Evolutionary conservation across 2,329 filamentous ascomycete genomes (phyloP), one percentile per base, ranked within the genome.

Genomic region (Colletotrichum camelliae): DNA sequence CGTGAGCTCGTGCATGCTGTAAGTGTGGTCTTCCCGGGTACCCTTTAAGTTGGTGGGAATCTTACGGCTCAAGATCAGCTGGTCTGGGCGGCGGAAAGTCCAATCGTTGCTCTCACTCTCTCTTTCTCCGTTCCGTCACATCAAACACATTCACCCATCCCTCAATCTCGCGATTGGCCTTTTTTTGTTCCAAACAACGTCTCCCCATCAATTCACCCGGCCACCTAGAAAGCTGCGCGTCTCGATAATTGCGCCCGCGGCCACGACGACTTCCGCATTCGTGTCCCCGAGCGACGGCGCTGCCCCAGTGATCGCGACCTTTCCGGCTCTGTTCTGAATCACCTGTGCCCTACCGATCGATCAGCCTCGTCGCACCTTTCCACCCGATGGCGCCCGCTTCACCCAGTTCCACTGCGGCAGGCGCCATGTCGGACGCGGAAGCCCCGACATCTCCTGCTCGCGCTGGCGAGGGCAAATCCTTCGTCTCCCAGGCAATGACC

Each of bases 351-450:
- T 52, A n/a, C 57, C 73, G 43, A 73, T 73, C 66, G 73, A 73
- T 35, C 64, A 73, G 60, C 39, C 64, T 55, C 58, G 52, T 60
- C 58, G 37, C 64, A 29, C 64, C 43, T 60, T 48, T 18, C 70
- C 24, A 64, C n/a, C 27, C 27, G 64, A 87, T 87, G 85, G 83
- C 83, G 66, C 83, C 85, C 35, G 67, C 62, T 52, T 86, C 86
- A 52, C 86, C 86, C 52, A 84, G 81, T 79, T 87, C 85, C 24
- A 67, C 77, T 39, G 75, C 66, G 21, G 78, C 82, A 74, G 82
- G 82, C 73, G 85, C 83, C 76, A 85, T 85, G 78, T 89, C 88
- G 64, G 88, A 89, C 70, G 80, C 84, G 39, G 88, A 89, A 72
- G 81, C 82, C 1, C 84, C 85, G 27, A 89, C 87, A 79, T 90